Percentiles rank a stretch among this genome's conserved stretches.
phyloP scores from a whole-genome alignment of 805 yeast genomes.

The Lipomyces spencermartinsiae region DNA sequence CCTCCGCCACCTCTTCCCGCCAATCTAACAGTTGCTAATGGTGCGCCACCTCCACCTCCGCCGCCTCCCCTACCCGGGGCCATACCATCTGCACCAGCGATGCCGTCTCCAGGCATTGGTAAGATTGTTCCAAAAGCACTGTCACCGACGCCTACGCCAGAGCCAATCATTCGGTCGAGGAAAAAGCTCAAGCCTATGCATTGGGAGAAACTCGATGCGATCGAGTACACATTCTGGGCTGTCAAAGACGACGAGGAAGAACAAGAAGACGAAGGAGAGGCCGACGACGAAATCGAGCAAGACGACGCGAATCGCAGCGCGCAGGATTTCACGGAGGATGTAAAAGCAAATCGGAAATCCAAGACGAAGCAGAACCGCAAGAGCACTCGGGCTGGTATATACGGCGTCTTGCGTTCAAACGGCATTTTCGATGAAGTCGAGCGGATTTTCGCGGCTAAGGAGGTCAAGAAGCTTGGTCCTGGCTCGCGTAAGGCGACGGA shows the following conservation, averaged over 20 bases:
- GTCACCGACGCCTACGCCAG: conserved; percentile 45
- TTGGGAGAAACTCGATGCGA: conserved; percentile 88
- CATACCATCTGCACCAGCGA: conserved; percentile 48
- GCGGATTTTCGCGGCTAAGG: conserved; percentile 84
- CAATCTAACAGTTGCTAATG: conserved; percentile 32
- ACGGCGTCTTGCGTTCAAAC: conserved; percentile 68
- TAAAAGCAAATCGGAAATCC: neutral
- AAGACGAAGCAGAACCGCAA: conserved; percentile 38
- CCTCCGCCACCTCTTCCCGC: conserved; percentile 47
- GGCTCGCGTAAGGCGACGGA: conserved; percentile 55
- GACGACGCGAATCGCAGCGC: conserved; percentile 6
- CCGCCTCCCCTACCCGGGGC: conserved; percentile 50
- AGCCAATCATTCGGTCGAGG: conserved; percentile 64
- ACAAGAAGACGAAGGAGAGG: conserved; percentile 20
- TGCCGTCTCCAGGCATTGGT: conserved; percentile 49
- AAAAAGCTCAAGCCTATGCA: conserved; percentile 90
- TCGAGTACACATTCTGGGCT: conserved; percentile 87
- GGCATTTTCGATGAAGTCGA: conserved; percentile 89
- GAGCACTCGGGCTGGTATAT: conserved; percentile 60
- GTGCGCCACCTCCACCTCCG: conserved; percentile 46
- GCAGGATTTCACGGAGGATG: neutral
- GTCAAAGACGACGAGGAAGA: conserved; percentile 21
- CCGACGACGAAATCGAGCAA: conserved; percentile 15
- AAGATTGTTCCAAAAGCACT: conserved; percentile 43
- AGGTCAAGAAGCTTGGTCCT: conserved; percentile 55